These are phyloP conservation scores for Boletus mariae DNA, from an alignment of 1,284 basidiomycete genomes.

Conservation along the genomic window DNA sequence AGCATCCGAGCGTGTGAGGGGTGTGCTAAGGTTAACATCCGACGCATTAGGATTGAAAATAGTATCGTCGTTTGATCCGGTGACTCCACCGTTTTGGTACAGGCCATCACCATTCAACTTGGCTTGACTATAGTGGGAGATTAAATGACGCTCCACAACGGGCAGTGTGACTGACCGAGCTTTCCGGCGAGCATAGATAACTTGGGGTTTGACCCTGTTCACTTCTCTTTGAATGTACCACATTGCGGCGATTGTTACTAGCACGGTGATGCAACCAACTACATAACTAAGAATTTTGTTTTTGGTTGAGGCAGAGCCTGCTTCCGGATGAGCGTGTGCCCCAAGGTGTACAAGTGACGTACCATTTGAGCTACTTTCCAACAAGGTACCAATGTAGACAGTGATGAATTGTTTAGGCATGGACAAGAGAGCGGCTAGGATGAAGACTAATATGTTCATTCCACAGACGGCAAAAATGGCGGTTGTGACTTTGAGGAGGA, in stretches of 20 bases:
- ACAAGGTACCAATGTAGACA: constrained; percentile 52
- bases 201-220: constrained; percentile 67
- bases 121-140: constrained; percentile 39
- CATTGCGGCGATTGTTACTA: constrained; percentile 76
- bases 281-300: constrained; percentile 61
- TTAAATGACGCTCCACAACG: constrained; percentile 1
- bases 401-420: constrained; percentile 61
- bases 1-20: constrained; percentile 20
- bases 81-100: constrained; percentile 31
- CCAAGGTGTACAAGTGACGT: constrained; percentile 1
- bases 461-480: constrained; percentile 67
- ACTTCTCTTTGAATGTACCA: constrained; percentile 82
- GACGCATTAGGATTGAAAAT: constrained; percentile 38
- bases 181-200: constrained; percentile 74
- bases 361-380: constrained; percentile 32
- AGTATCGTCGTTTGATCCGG: constrained; percentile 28
- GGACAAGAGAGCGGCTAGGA: constrained; percentile 55
- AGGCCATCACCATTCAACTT: constrained; percentile 39
- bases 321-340: constrained; percentile 7
- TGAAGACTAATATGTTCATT: constrained; percentile 57
- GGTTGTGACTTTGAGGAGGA: constrained; percentile 42
- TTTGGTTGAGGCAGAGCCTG: constrained; percentile 42
- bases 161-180: constrained; percentile 43
- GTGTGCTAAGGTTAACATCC: constrained; percentile 40
- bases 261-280: constrained; percentile 58